phyloP scores from a whole-genome alignment of 441 rosid species.

The Gossypium trilobum region DNA sequence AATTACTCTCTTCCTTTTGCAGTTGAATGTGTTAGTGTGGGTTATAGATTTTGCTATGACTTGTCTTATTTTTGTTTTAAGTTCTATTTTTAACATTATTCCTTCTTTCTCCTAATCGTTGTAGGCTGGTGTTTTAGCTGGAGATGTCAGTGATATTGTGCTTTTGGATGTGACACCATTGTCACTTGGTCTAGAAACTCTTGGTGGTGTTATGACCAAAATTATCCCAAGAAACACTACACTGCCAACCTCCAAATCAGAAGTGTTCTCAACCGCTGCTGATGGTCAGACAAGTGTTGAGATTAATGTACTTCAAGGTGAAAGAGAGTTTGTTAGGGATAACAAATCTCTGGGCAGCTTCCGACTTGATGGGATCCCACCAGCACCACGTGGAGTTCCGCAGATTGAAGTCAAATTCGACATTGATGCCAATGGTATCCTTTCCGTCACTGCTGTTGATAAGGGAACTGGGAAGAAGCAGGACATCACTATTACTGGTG shows the following conservation, averaged over 20 bases:
- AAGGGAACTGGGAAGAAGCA: slow-evolving; percentile 95
- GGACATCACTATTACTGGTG: slow-evolving; percentile 91
- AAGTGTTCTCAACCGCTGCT: slow-evolving; percentile 89
- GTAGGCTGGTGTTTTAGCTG: slow-evolving; percentile 88
- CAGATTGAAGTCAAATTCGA: slow-evolving; percentile 89
- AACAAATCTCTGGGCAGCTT: slow-evolving; percentile 90
- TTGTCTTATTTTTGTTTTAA: neutral
- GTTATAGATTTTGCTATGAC: neutral
- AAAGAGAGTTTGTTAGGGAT: slow-evolving; percentile 85
- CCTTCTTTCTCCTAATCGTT: neutral
- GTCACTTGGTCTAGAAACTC: slow-evolving; percentile 79
- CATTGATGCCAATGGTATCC: slow-evolving; percentile 88
- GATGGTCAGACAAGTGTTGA: slow-evolving; percentile 96
- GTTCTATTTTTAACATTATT: neutral
- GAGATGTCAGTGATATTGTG: slow-evolving; percentile 86
- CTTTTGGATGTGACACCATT: slow-evolving; percentile 82
- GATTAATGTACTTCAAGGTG: slow-evolving; percentile 91
- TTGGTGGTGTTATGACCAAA: slow-evolving; percentile 93
- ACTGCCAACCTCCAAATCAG: slow-evolving; percentile 82
- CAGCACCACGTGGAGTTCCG: slow-evolving; percentile 89
- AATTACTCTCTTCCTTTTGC: neutral
- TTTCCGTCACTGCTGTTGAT: slow-evolving; percentile 71
- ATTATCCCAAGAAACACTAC: slow-evolving; percentile 84
- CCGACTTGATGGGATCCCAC: slow-evolving; percentile 87
- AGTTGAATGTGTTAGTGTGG: neutral